These are phyloP conservation scores for Rubia balearica DNA, from an alignment of 305 asterid genomes.

Conservation along the genomic window DNA sequence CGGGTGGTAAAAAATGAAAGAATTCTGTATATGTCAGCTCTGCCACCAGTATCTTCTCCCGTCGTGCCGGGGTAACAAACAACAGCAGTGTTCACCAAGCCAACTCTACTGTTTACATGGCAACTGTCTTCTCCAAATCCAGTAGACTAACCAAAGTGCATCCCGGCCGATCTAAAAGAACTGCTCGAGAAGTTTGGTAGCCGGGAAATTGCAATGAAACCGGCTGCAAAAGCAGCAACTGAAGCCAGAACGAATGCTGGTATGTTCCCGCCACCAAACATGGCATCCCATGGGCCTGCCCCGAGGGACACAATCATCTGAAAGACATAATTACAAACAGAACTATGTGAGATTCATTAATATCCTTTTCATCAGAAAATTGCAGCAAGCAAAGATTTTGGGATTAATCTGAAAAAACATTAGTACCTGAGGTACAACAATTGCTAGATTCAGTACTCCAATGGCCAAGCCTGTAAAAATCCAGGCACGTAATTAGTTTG, in stretches of 20 bases:
- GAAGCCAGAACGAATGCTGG: conserved; percentile 96
- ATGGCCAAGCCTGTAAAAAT: conserved; percentile 82
- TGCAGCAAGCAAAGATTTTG: neutral
- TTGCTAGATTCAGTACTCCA: conserved; percentile 97
- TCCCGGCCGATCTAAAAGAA: conserved; percentile 60
- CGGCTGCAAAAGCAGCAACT: conserved; percentile 65
- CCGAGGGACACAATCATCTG: conserved; percentile 97
- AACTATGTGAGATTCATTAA: neutral
- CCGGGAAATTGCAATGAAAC: conserved; percentile 58
- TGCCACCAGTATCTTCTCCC: neutral
- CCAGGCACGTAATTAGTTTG: conserved; percentile 18
- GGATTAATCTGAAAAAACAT: neutral
- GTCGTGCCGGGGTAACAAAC: neutral
- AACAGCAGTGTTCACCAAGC: neutral
- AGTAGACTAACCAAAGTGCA: conserved; percentile 69
- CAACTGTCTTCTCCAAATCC: neutral
- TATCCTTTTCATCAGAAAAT: neutral
- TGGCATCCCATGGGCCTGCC: conserved; percentile 99
- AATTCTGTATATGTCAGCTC: conserved; percentile 7
- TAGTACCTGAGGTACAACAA: conserved; percentile 93
- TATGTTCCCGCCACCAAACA: conserved; percentile 94
- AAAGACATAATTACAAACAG: conserved; percentile 4
- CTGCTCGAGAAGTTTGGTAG: conserved; percentile 65
- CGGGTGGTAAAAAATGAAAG: conserved; percentile 12
- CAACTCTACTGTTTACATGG: neutral